Base-by-base conservation (phyloP, 768 basidiomycete species). In the Chlorophyllum brunneum region DNA sequence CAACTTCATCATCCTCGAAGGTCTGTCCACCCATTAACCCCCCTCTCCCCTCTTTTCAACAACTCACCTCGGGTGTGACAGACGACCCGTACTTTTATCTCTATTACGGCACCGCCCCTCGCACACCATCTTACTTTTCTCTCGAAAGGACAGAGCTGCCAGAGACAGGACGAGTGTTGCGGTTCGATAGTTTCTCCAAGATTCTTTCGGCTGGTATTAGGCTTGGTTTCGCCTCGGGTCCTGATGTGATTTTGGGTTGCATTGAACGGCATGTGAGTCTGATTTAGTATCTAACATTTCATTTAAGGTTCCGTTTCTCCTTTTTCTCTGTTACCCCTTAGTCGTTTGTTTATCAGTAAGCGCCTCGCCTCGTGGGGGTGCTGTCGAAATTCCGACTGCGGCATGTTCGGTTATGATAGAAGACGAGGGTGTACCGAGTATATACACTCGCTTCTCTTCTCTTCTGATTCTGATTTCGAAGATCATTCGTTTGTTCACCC, bases 101-200 rank as follows among this genome's bases (percentile, higher is more conserved):
- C 49, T 90, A 92, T 69, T 94, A 85, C 57, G 87, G 88, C 30
- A 67, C 73, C 15, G 65, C 67, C 7, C 73, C 82, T 22, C 77
- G 85, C 13, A 81, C 83, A 10, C 81, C 86, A 1, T 90, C 86
- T 0, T 95, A 94, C 67, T 93, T 95, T 62, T 74, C 80, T 33
- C 76, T 95, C 31, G 94, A 97, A 66, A 73, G 71, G 10, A 76
- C 81, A 47, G 78, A 80, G 57, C 27, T 52, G 5, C 74, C 78
- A 31, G 79, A 83, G 58, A 77, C 80, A 20, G 94, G 94, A 2
- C 81, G 85, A 10, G 92, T 95, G 33, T 59, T 95, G 16, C 82
- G 94, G 34, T 92, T 95, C 65, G 94, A 97, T 64, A 92, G 88
- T 62, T 75, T 95, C 48, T 92, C 88, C 49, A 97, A 97, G 71